phyloP scores from a whole-genome alignment of 1,139 yeast genomes.

The Lodderomyces elongisporus region DNA sequence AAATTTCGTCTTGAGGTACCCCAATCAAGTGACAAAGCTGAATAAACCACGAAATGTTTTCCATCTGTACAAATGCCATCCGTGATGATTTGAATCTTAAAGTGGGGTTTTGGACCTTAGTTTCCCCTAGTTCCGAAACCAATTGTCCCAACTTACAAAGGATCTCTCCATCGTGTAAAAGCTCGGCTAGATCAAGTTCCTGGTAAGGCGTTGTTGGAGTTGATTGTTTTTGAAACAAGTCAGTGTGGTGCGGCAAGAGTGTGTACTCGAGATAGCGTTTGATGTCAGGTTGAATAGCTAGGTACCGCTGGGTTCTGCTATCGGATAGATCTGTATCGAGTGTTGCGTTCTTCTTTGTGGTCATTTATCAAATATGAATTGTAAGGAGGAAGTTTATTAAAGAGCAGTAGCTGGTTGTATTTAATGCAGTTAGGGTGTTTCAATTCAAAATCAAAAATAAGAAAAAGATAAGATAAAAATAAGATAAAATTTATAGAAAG shows the following conservation, averaged over 20 bases:
- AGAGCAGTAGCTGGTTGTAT: too few relatives aligned
- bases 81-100: slow-evolving; percentile 53
- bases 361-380: too few relatives aligned
- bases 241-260: slow-evolving; percentile 9
- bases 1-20: slow-evolving; percentile 77
- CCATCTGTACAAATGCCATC: slow-evolving; percentile 89
- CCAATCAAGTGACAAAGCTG: slow-evolving; percentile 57
- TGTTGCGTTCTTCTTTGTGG: too few relatives aligned
- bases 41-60: slow-evolving; percentile 72
- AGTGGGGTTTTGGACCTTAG: slow-evolving; percentile 22
- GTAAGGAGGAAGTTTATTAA: too few relatives aligned
- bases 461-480: too few relatives aligned
- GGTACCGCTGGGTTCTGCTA: slow-evolving; percentile 47
- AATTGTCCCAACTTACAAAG: slow-evolving; percentile 48
- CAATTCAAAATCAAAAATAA: too few relatives aligned
- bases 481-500: too few relatives aligned
- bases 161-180: slow-evolving; percentile 61
- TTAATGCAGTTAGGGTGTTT: too few relatives aligned
- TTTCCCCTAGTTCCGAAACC: slow-evolving; percentile 33
- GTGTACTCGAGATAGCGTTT: slow-evolving; percentile 42
- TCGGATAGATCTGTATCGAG: slow-evolving; percentile 53
- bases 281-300: slow-evolving; percentile 41
- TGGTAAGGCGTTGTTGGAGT: slow-evolving; percentile 2
- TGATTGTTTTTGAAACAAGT: slow-evolving; percentile 10
- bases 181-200: slow-evolving; percentile 25